These are phyloP conservation scores for Chaetomium olivaceum DNA, from an alignment of 2,329 filamentous ascomycete genomes.

Conservation along the genomic window DNA sequence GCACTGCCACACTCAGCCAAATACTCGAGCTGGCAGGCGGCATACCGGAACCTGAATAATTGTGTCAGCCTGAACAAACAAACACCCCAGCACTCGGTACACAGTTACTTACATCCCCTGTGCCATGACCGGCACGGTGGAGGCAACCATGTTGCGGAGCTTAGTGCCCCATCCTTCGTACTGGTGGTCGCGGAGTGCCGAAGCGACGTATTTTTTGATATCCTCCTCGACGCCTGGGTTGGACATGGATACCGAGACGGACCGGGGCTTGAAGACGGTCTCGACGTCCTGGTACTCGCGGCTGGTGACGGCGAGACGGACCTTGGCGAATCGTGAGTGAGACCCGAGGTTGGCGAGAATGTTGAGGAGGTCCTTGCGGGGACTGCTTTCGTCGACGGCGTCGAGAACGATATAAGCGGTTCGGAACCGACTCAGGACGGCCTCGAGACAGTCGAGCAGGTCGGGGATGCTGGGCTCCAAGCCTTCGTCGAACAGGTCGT, in stretches of 20 bases:
- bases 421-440: neutral
- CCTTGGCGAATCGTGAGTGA: conserved; percentile 23
- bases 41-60: neutral
- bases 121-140: neutral
- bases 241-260: conserved; percentile 34
- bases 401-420: conserved; percentile 34
- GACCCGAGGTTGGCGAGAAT: conserved; percentile 19
- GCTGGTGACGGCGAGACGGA: conserved; percentile 28
- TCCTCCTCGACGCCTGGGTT: conserved; percentile 34
- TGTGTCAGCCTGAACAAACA: neutral
- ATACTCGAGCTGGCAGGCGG: neutral
- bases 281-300: conserved; percentile 31
- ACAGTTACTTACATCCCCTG: neutral
- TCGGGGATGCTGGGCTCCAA: conserved; percentile 23
- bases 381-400: conserved; percentile 31
- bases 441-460: conserved; percentile 27
- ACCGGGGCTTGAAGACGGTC: conserved; percentile 19
- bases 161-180: conserved; percentile 14
- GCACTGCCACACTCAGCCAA: neutral
- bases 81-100: neutral
- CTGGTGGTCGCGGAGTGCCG: neutral
- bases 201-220: conserved; percentile 26
- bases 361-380: conserved; percentile 18
- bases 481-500: conserved; percentile 12
- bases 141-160: conserved; percentile 17